Conservation (phyloP, 257 asterid species). For the Fraxinus pennsylvanica region DNA sequence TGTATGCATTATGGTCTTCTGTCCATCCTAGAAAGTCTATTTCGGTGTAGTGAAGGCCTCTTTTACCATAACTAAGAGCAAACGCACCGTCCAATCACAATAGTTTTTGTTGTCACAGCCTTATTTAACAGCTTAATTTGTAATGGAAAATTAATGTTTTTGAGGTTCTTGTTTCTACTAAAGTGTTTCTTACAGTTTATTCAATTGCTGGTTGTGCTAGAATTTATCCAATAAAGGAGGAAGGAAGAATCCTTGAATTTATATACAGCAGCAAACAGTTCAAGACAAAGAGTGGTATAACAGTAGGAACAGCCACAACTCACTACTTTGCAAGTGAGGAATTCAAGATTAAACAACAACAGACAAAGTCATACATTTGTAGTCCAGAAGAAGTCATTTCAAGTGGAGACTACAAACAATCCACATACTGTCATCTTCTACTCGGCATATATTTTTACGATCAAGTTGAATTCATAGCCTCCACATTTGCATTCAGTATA, state of each 20-base stretch:
- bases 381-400: constrained; percentile 72
- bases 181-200: neutral
- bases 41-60: too few relatives aligned
- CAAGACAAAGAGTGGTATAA: constrained; percentile 59
- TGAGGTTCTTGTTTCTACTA: neutral
- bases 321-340: constrained; percentile 73
- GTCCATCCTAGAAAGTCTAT: too few relatives aligned
- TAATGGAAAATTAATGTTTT: neutral
- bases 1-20: too few relatives aligned
- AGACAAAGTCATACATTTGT: constrained; percentile 62
- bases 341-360: constrained; percentile 58
- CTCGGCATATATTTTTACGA: constrained; percentile 54
- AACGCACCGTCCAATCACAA: too few relatives aligned
- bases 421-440: constrained; percentile 84
- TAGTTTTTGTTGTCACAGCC: too few relatives aligned
- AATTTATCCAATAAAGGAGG: constrained; percentile 58
- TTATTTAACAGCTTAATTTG: neutral
- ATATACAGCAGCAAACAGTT: constrained; percentile 67
- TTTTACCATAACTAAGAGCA: too few relatives aligned
- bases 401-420: constrained; percentile 66
- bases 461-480: constrained; percentile 63
- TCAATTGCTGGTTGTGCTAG: constrained; percentile 28
- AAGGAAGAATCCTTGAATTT: constrained; percentile 64
- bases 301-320: constrained; percentile 68
- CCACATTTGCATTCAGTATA: constrained; percentile 68